Evolutionary conservation across 1,139 yeast genomes (phyloP).

Genomic region (Kurtzmaniella quercitrusa): DNA sequence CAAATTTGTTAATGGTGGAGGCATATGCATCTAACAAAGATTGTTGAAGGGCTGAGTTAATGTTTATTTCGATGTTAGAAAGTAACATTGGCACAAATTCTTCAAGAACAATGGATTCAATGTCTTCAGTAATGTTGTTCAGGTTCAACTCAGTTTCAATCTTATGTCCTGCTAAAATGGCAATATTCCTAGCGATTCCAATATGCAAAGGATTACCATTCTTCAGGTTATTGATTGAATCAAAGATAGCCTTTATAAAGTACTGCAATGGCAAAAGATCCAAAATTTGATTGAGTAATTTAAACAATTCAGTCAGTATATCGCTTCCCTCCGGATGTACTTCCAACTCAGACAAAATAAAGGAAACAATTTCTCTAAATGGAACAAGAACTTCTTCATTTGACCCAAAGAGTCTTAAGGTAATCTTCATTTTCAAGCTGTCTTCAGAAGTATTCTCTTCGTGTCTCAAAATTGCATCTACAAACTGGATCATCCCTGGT

Average conservation of each 20-base stretch:
- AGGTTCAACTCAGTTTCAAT: constrained; percentile 58
- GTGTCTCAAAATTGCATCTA: constrained; percentile 34
- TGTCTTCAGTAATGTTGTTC: constrained; percentile 35
- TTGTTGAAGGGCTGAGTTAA: constrained; percentile 40
- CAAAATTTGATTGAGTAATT: constrained; percentile 56
- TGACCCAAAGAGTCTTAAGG: constrained; percentile 44
- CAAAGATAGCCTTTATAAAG: constrained; percentile 64
- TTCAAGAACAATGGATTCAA: constrained; percentile 37
- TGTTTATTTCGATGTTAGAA: constrained; percentile 35
- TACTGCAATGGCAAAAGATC: constrained; percentile 70
- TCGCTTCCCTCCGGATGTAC: constrained; percentile 16
- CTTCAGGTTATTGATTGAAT: constrained; percentile 47
- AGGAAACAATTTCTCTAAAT: constrained; percentile 42
- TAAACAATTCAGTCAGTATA: constrained; percentile 28
- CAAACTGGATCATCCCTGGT: constrained; percentile 49
- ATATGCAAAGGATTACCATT: constrained; percentile 30
- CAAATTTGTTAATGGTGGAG: constrained; percentile 59
- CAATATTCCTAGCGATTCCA: constrained; percentile 48
- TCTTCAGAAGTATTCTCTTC: constrained; percentile 5
- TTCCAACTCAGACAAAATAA: constrained; percentile 35
- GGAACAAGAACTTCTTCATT: constrained; percentile 29
- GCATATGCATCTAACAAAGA: constrained; percentile 70
- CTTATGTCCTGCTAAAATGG: constrained; percentile 59
- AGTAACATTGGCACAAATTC: constrained; percentile 47
- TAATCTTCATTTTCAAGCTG: constrained; percentile 53